Evolutionary conservation across 768 basidiomycete species (phyloP), one percentile per base, ranked within the genome.

Genomic region (Kondoa malvinella): DNA sequence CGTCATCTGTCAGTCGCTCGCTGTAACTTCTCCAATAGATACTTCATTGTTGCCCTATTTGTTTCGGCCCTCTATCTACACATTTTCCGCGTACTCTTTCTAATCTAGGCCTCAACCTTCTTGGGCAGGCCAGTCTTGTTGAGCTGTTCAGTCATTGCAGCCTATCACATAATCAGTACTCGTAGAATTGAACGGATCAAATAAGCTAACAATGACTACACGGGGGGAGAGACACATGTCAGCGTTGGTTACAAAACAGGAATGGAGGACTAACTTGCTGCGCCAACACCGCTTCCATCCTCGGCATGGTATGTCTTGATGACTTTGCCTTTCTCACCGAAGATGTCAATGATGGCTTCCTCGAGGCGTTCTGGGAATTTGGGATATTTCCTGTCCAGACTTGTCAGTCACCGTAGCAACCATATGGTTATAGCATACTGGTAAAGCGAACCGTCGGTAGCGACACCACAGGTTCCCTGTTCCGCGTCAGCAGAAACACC

Each of bases 381-480:
- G 33, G 95, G 95, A 78, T 97, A 97, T 89, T 96, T 95, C 91
- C 60, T 66, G 63, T 67, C 16, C 58, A 30, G 33, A 8, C 27
- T n/a, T 63, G n/a, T n/a, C n/a, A n/a, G n/a, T n/a, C n/a, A n/a
- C n/a, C n/a, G n/a, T n/a, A n/a, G 30, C 30, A 64, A n/a, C 15
- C 63, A 34, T 17, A 27, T 14, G 21, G 15, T 63, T 27, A 4
- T 27, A n/a, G n/a, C 70, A 92, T 91, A 74, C 92, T 94, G 30
- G 78, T 96, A 96, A 73, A 96, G 77, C n/a, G 86, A 88, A 1
- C 94, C 94, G 75, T 97, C 94, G 1, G 90, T 90, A 58, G 89
- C 92, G 25, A 94, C 89, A 1, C 82, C 78, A 76, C 92, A 50
- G 40, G 21, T 21, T 8, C 40, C 40, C 67, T 65, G n/a, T 62